Evolutionary conservation across 2,329 filamentous ascomycete species (phyloP).

Genomic region (Alternaria gaisen): DNA sequence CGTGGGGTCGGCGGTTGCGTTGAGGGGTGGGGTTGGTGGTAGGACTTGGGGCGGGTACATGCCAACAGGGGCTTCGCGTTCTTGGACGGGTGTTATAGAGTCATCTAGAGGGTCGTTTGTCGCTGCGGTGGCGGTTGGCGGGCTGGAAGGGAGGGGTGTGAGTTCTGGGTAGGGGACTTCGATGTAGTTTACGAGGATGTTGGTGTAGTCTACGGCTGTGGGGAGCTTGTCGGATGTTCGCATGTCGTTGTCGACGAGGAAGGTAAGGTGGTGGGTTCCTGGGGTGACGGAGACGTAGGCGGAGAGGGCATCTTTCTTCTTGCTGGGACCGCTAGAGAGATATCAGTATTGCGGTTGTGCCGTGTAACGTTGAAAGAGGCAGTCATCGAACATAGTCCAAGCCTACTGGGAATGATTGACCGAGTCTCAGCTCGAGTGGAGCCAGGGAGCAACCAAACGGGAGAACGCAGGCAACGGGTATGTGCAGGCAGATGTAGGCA

Average conservation of each 20-base stretch:
- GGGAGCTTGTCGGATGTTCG: constrained; percentile 85
- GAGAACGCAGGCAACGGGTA: too few species aligned
- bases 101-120: constrained; percentile 29
- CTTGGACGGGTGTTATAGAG: constrained; percentile 35
- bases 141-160: constrained; percentile 40
- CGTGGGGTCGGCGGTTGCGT: constrained; percentile 21
- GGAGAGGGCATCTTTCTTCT: constrained; percentile 69
- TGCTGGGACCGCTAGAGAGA: constrained; percentile 51
- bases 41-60: constrained; percentile 50
- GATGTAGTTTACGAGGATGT: constrained; percentile 98
- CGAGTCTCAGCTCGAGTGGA: background rate
- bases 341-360: constrained; percentile 42
- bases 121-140: background rate
- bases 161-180: constrained; percentile 85
- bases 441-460: too few species aligned
- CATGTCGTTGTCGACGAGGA: constrained; percentile 94
- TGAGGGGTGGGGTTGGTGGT: constrained; percentile 51
- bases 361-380: constrained; percentile 36
- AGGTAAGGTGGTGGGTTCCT: constrained; percentile 95
- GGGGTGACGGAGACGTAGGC: constrained; percentile 84
- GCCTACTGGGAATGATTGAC: background rate
- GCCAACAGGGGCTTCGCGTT: constrained; percentile 35
- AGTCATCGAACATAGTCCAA: constrained; percentile 6
- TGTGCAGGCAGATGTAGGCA: too few species aligned
- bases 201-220: constrained; percentile 96